These are phyloP conservation scores for Hymenoscyphus scutula DNA, from an alignment of 2,329 filamentous ascomycete genomes.

Conservation along the genomic window DNA sequence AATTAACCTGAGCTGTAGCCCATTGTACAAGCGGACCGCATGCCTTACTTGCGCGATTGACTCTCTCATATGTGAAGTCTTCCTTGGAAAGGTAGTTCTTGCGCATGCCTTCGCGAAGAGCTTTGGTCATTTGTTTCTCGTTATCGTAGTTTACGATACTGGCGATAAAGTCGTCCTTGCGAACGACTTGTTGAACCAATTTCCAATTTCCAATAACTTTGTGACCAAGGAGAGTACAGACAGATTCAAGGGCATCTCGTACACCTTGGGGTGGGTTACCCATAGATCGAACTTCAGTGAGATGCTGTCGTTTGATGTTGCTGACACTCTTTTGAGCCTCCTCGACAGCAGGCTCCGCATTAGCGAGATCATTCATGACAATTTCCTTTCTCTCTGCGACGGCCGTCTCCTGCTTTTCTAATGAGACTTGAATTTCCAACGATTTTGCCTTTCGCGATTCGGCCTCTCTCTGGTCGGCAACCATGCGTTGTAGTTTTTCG, in stretches of 20 bases:
- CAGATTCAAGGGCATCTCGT: constrained; percentile 88
- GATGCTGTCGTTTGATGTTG: constrained; percentile 96
- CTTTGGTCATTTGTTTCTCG: constrained; percentile 86
- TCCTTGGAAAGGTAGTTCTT: constrained; percentile 88
- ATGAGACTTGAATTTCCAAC: constrained; percentile 79
- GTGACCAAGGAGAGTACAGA: constrained; percentile 90
- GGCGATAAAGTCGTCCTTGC: constrained; percentile 93
- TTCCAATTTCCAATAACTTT: constrained; percentile 83
- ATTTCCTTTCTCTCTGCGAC: constrained; percentile 80
- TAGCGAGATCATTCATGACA: constrained; percentile 82
- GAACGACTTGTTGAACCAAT: constrained; percentile 81
- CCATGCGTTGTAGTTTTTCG: constrained; percentile 95
- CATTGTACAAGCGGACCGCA: constrained; percentile 96
- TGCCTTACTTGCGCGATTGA: constrained; percentile 93
- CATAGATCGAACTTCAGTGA: constrained; percentile 98
- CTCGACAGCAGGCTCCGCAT: constrained; percentile 86
- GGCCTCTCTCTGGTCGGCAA: constrained; percentile 91
- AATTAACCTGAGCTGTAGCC: constrained; percentile 95
- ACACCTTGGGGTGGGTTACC: constrained; percentile 87
- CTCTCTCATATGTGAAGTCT: constrained; percentile 94
- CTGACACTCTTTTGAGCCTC: constrained; percentile 95
- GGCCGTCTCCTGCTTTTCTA: constrained; percentile 87
- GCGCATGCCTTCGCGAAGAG: constrained; percentile 81
- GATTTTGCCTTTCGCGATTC: constrained; percentile 88
- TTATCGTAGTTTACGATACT: constrained; percentile 98